These are phyloP conservation scores for Phoma sp. DNA, from an alignment of 2,329 filamentous ascomycete species.

Conservation along the genomic window DNA sequence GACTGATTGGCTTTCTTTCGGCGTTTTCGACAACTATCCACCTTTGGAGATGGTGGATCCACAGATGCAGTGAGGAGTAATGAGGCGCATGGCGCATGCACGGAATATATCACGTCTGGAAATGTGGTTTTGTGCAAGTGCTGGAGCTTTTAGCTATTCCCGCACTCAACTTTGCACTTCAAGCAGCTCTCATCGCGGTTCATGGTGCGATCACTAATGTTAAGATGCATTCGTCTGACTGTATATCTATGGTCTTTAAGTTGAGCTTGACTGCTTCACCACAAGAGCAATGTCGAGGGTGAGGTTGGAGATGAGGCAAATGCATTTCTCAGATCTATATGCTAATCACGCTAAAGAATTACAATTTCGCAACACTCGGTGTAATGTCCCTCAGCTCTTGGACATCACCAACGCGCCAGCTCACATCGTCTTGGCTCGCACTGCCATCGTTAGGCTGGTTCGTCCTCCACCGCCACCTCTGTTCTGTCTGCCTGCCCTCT, in stretches of 20 bases:
- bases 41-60: conserved; percentile 22
- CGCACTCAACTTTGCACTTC: background rate
- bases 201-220: no score
- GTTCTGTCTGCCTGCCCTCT: conserved; percentile 52
- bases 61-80: conserved; percentile 8
- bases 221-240: no score
- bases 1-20: conserved; percentile 57
- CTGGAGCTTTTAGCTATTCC: no score
- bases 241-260: no score
- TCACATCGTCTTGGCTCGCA: conserved; percentile 49
- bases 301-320: background rate
- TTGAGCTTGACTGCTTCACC: no score
- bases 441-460: conserved; percentile 22
- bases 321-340: background rate
- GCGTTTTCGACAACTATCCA: conserved; percentile 52
- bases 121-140: background rate
- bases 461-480: conserved; percentile 62
- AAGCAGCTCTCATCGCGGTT: no score
- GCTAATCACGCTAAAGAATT: background rate
- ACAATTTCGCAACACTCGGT: conserved; percentile 26
- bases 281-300: no score
- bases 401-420: conserved; percentile 54
- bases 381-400: conserved; percentile 30
- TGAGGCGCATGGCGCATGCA: background rate
- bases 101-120: background rate